Percentiles rank a stretch among this genome's conserved stretches.
Conservation (phyloP, 768 basidiomycete genomes). For the Pleurotus salmoneostramineus region DNA sequence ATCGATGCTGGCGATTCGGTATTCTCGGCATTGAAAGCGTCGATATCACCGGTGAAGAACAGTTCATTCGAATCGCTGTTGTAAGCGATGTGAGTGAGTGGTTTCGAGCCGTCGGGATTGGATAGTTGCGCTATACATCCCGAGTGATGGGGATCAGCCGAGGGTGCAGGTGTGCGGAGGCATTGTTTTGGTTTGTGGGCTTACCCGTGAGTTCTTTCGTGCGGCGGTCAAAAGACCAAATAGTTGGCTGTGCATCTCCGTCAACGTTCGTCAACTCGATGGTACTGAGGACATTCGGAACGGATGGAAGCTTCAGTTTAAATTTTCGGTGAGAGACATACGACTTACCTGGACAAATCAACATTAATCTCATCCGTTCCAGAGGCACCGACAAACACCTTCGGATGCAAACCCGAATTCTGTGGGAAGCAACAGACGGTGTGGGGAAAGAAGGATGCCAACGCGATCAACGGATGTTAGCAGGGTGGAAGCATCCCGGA, state of each 20-base stretch:
- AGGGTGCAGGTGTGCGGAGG: neutral
- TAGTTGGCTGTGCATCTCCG: conserved; percentile 33
- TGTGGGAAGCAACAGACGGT: conserved; percentile 12
- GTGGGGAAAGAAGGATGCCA: conserved; percentile 35
- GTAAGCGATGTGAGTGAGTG: conserved; percentile 34
- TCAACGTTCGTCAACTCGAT: conserved; percentile 17
- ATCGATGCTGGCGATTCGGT: neutral
- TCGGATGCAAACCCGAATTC: conserved; percentile 26
- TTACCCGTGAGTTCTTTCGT: conserved; percentile 38
- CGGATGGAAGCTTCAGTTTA: neutral
- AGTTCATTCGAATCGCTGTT: conserved; percentile 33
- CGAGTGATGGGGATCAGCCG: neutral
- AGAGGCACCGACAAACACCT: conserved; percentile 1
- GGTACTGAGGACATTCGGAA: conserved; percentile 21
- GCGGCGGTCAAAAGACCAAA: conserved; percentile 37
- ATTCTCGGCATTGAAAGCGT: conserved; percentile 31
- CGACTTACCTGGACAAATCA: conserved; percentile 1
- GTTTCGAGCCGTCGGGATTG: conserved; percentile 37
- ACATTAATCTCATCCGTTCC: neutral
- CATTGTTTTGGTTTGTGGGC: conserved; percentile 2
- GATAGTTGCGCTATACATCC: conserved; percentile 37
- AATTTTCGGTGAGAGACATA: neutral
- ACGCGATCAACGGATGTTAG: neutral
- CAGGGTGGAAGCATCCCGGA: too few relatives aligned
- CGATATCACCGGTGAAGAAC: conserved; percentile 40